Evolutionary conservation across 495 filamentous ascomycete species (phyloP).

Genomic region (Aspergillus campestris): DNA sequence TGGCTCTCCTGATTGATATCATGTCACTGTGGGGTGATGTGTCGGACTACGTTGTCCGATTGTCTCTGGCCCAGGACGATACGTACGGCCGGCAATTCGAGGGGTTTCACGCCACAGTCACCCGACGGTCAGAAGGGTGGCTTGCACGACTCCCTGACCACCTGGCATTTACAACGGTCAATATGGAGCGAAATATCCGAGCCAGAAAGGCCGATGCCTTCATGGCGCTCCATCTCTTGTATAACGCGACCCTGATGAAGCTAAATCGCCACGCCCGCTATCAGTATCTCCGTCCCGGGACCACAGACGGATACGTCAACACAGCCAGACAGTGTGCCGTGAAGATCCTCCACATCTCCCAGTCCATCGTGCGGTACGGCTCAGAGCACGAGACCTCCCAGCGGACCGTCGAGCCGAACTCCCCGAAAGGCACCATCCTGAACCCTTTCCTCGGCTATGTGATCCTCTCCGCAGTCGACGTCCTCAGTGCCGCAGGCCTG

Average conservation of each 20-base stretch:
- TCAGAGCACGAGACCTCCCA: constrained; percentile 16
- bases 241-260: constrained; percentile 51
- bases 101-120: constrained; percentile 41
- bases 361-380: constrained; percentile 18
- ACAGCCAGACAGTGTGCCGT: constrained; percentile 35
- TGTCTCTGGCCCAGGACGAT: constrained; percentile 38
- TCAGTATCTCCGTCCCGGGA: constrained; percentile 21
- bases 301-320: constrained; percentile 29
- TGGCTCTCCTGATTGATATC: constrained; percentile 54
- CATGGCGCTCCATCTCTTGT: constrained; percentile 52
- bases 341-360: constrained; percentile 28
- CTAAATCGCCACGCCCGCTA: constrained; percentile 51
- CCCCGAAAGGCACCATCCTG: constrained; percentile 15
- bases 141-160: constrained; percentile 36
- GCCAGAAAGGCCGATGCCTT: constrained; percentile 44
- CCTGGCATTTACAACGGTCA: constrained; percentile 39
- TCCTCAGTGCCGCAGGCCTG: constrained; percentile 32
- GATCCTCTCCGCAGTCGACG: constrained; percentile 39
- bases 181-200: constrained; percentile 39
- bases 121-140: constrained; percentile 43
- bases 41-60: constrained; percentile 47
- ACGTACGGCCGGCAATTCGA: constrained; percentile 37
- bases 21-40: constrained; percentile 58
- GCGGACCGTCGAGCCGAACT: constrained; percentile 7
- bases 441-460: constrained; percentile 38